Base-by-base conservation (phyloP, 495 filamentous ascomycete species). In the Saxophila tyrrhenica region DNA sequence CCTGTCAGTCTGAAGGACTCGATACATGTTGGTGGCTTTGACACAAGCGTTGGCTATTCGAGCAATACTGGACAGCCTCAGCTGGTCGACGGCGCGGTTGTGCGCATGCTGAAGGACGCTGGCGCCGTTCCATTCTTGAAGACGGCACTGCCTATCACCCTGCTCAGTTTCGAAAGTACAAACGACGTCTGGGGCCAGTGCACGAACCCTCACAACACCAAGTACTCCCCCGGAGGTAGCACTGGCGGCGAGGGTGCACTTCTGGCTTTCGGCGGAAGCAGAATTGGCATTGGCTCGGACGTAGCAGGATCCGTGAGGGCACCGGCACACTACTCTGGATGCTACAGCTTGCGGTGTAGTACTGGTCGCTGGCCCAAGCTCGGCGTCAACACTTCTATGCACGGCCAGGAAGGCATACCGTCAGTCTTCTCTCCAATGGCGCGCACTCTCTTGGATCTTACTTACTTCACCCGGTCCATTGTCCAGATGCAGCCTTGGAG, bases 81-180 rank as follows among this genome's bases (percentile, higher is more conserved):
- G 9, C 41, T 64, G 1, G 64, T 77, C 44, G 88, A 96, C 75
- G 89, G 90, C 0, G 73, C 81, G 0, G 78, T 94, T 68, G 80
- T 87, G 3, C 75, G 75, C 48, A 62, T 97, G 16, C 71, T 96
- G 25, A 94, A 94, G 62, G 89, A 95, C 69, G 88, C 89, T n/a
- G 85, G 86, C n/a, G 92, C 92, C 2, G 75, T 98, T 0, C 92
- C 92, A 0, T 95, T 95, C 67, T 88, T 90, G 17, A 98, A 97
- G 74, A 98, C 92, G 0, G 91, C 92, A 52, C 63, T 92, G n/a
- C 92, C 92, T 2, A 85, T 91, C 49, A 94, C 91, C 0, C 78
- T 98, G 8, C 75, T 97, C 49, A 89, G 84, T 25, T 97, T 97
- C 63, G 92, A 97, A 67, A 89, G 85, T 19, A 82, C 81, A 43